Evolutionary conservation across 805 yeast genomes (phyloP).

Genomic region (Cyberlindnera petersonii): DNA sequence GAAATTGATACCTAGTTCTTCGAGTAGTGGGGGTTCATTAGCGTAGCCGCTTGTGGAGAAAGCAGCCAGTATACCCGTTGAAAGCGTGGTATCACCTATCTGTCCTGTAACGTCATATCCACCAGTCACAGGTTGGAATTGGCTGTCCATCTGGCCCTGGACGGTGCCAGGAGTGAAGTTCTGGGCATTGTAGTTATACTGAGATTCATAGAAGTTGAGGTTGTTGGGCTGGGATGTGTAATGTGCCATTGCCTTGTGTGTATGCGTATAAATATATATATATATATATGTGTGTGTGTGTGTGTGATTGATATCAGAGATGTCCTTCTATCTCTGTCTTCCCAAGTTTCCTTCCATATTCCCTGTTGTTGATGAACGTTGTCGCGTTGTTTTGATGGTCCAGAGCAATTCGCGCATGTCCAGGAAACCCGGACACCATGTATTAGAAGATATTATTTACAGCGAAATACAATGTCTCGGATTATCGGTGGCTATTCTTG

Average conservation of each 20-base stretch:
- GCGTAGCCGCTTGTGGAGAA: slow-evolving; percentile 91
- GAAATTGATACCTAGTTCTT: slow-evolving; percentile 92
- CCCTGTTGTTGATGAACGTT: no score
- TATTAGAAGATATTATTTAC: no score
- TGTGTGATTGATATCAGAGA: no score
- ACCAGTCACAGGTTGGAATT: not conserved
- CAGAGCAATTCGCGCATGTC: no score
- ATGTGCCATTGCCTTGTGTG: slow-evolving; percentile 10
- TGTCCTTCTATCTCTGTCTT: no score
- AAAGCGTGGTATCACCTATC: slow-evolving; percentile 40
- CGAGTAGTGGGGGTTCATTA: slow-evolving; percentile 89
- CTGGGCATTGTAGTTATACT: slow-evolving; percentile 19
- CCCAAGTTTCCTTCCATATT: no score
- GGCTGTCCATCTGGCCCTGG: slow-evolving; percentile 28
- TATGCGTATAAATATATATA: no score
- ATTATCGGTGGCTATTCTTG: no score
- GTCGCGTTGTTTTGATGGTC: no score
- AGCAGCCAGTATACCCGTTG: slow-evolving; percentile 83
- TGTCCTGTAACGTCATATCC: slow-evolving; percentile 21
- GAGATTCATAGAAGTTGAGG: slow-evolving; percentile 30
- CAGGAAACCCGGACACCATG: no score
- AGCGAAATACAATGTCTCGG: no score
- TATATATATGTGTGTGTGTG: no score
- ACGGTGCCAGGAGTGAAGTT: slow-evolving; percentile 17
- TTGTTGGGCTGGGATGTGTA: slow-evolving; percentile 16